phyloP scores from a whole-genome alignment of 306 rosid species.

The Prunus padus region DNA sequence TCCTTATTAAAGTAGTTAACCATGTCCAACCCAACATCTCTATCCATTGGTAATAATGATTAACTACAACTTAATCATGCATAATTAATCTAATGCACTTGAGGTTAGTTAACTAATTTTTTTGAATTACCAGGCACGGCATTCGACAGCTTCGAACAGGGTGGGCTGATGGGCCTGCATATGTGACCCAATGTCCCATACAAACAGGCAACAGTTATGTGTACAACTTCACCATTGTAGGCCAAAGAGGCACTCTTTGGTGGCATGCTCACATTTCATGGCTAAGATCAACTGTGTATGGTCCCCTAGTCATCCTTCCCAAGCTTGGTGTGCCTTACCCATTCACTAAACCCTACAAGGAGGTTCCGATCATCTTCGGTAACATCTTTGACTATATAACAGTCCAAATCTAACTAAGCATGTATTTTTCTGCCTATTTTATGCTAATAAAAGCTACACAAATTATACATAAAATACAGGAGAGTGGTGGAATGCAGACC shows the following conservation, averaged over 20 bases:
- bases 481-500: slow-evolving; percentile 77
- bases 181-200: slow-evolving; percentile 69
- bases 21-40: slow-evolving; percentile 53
- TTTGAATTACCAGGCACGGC: slow-evolving; percentile 53
- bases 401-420: neutral
- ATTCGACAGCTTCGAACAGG: slow-evolving; percentile 54
- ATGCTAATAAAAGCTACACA: neutral
- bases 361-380: slow-evolving; percentile 20
- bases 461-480: slow-evolving; percentile 38
- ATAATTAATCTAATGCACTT: neutral
- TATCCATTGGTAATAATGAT: slow-evolving; percentile 49
- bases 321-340: slow-evolving; percentile 53
- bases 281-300: slow-evolving; percentile 58
- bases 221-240: slow-evolving; percentile 55
- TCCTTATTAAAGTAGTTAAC: slow-evolving; percentile 56
- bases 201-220: slow-evolving; percentile 61
- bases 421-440: neutral
- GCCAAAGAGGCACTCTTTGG: slow-evolving; percentile 67
- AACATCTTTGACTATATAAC: neutral
- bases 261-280: slow-evolving; percentile 76
- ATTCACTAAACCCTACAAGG: slow-evolving; percentile 28
- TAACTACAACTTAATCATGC: neutral
- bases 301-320: slow-evolving; percentile 56
- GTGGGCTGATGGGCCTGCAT: slow-evolving; percentile 76
- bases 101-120: neutral